A percentile compares a stretch with the other conserved stretches of the same genome.
These are phyloP conservation scores for Nicotiana rustica DNA, from an alignment of 305 asterid genomes.

Conservation along the genomic window DNA sequence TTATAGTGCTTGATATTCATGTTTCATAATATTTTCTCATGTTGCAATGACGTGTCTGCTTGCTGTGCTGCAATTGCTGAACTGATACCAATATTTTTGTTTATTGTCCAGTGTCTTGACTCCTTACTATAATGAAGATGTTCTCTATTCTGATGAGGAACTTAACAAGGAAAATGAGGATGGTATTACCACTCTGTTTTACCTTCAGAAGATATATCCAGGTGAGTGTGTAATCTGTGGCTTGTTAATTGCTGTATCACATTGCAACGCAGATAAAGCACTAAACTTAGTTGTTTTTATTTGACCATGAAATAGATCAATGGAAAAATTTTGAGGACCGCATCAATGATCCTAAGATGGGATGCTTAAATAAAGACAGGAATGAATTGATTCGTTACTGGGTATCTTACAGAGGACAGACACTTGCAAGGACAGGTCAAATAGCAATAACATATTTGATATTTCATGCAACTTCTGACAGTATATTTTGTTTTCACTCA, in stretches of 20 bases:
- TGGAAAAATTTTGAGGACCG: slow-evolving; percentile 92
- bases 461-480: slow-evolving; percentile 17
- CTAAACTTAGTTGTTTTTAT: slow-evolving; percentile 37
- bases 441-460: slow-evolving; percentile 32
- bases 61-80: slow-evolving; percentile 37
- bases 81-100: slow-evolving; percentile 37
- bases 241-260: slow-evolving; percentile 35
- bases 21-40: slow-evolving; percentile 15
- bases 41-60: slow-evolving; percentile 12
- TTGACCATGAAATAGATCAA: slow-evolving; percentile 60
- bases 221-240: slow-evolving; percentile 57
- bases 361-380: slow-evolving; percentile 51
- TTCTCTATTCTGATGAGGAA: slow-evolving; percentile 88
- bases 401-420: slow-evolving; percentile 98
- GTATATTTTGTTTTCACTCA: slow-evolving; percentile 4
- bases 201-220: slow-evolving; percentile 94
- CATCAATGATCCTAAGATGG: slow-evolving; percentile 62
- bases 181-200: slow-evolving; percentile 85
- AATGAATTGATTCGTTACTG: slow-evolving; percentile 78
- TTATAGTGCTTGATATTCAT: slow-evolving; percentile 8
- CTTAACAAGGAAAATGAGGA: slow-evolving; percentile 93
- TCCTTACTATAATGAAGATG: slow-evolving; percentile 91
- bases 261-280: not conserved
- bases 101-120: slow-evolving; percentile 81
- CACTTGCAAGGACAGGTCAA: slow-evolving; percentile 96